These are phyloP conservation scores for Scalesia atractyloides DNA, from an alignment of 129 eudicot genomes.

Conservation along the genomic window DNA sequence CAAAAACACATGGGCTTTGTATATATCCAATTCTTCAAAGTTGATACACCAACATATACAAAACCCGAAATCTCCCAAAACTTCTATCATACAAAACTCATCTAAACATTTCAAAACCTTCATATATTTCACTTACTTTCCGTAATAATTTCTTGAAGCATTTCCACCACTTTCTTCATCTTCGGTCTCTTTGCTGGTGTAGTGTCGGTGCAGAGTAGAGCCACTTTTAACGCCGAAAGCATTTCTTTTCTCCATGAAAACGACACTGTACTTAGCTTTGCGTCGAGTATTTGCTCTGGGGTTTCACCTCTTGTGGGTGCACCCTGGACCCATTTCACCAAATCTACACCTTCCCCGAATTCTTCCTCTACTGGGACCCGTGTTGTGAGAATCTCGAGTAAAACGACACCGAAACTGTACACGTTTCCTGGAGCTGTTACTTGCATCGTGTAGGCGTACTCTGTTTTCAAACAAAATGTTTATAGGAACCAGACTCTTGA, in stretches of 20 bases:
- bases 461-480: slow-evolving; percentile 40
- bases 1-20: slow-evolving; percentile 26
- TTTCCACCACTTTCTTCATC: slow-evolving; percentile 91
- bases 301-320: slow-evolving; percentile 92
- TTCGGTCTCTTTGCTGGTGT: slow-evolving; percentile 94
- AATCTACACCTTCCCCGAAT: slow-evolving; percentile 93
- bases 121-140: slow-evolving; percentile 38
- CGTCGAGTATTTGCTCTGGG: slow-evolving; percentile 96
- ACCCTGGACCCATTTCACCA: slow-evolving; percentile 97
- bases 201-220: slow-evolving; percentile 83
- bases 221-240: slow-evolving; percentile 86
- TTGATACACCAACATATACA: slow-evolving; percentile 37
- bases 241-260: slow-evolving; percentile 97
- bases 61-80: slow-evolving; percentile 26
- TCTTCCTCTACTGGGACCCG: slow-evolving; percentile 85
- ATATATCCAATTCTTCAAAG: slow-evolving; percentile 29
- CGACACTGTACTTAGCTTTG: slow-evolving; percentile 89
- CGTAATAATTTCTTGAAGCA: slow-evolving; percentile 80
- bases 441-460: slow-evolving; percentile 99
- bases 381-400: slow-evolving; percentile 90
- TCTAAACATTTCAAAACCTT: slow-evolving; percentile 13
- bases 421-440: slow-evolving; percentile 99
- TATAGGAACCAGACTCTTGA: neutral
- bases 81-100: slow-evolving; percentile 33
- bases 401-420: slow-evolving; percentile 92